Base-by-base conservation (phyloP, 495 filamentous ascomycete genomes). In the Tetracladium marchalianum region DNA sequence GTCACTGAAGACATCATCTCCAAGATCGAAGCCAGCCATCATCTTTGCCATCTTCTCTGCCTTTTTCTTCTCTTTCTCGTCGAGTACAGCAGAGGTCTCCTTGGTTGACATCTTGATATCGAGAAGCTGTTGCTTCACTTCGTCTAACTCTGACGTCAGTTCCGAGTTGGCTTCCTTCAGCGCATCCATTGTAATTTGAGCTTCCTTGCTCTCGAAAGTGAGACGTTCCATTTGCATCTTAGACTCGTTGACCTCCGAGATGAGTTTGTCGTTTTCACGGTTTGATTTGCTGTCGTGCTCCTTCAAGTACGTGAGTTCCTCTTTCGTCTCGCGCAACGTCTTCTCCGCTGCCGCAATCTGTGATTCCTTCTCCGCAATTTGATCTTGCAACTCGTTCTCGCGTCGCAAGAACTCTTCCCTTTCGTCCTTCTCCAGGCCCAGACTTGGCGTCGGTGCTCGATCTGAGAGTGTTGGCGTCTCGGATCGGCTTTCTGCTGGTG, bases 41-140 rank as follows among this genome's bases (percentile, higher is more conserved):
- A 98, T 98, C 76, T 95, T 87, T 22, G 92, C 92, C 92, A 98
- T 98, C 61, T 88, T 87, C 68, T 97, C 92, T 5, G 87, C 86
- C 71, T 97, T 98, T 71, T 88, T 90, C 73, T 87, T 90, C 65
- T 97, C 92, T 70, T 97, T 98, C 66, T 96, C 92, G 55, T 96
- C 89, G 2, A 90, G 61, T 11, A 81, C 82, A 1, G 86, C 86
- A 24, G 77, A 82, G 4, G 86, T 94, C 66, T 96, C 93, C 69
- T 88, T 92, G 40, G 90, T 89, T 53, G 77, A 85, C 85, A 98
- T 93, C 65, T 87, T 87, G 27, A 90, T 85, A 65, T 98, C 89
- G 3, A 97, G 73, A 44, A 98, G 82, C 54, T 96, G 87, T 59
- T 97, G 93, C 66, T 98, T 98, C 34, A 97, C 78, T 34, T 95